Base-by-base conservation (phyloP, 148 eudicot species). In the Chenopodium berlandieri region DNA sequence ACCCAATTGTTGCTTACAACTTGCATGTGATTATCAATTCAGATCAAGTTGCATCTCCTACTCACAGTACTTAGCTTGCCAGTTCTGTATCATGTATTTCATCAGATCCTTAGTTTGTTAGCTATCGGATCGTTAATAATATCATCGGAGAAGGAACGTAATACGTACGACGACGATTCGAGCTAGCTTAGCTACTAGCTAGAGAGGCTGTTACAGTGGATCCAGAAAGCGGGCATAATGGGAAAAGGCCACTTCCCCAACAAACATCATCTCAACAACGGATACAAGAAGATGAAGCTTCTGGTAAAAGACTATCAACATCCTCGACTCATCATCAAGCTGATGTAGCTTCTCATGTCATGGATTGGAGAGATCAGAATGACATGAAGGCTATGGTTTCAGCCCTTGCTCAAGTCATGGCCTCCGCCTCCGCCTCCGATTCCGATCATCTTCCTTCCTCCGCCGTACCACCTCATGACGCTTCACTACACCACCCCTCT, bases 321-420 rank as follows among this genome's bases (percentile, higher is more conserved):
- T 40, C 44, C 44, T 40, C 44, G 0, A 34, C 40, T 34, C 40
- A 34, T 34, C 40, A 31, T 34, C 40, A 31, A 31, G 32, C 32
- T 31, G 32, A 31, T 31, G 32, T 31, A 31, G 44, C 44, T 0
- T 0, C 47, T 7, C 74, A 71, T 37, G 74, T 19, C 2, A 71
- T 71, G 74, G 17, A 63, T 40, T 78, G 80, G 80, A 66, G 44
- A 60, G 58, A 65, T 64, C 37, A 50, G 47, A 72, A 80, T 14
- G 82, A 71, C 47, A 56, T 68, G 74, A 78, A 47, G 6, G 44
- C 20, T 27, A 78, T 78, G 81, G 81, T 79, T 69, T 69, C 81
- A 31, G 75, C 75, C 22, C 75, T 79, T 52, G 46, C 81, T 71
- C 66, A 79, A 19, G 65, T 79, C 65, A 79, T 79, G 64, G 75